A percentile compares a stretch with the other conserved stretches of the same genome.
These are phyloP conservation scores for Seminavis robusta DNA, from an alignment of 108 stramenopile species.

Conservation along the genomic window DNA sequence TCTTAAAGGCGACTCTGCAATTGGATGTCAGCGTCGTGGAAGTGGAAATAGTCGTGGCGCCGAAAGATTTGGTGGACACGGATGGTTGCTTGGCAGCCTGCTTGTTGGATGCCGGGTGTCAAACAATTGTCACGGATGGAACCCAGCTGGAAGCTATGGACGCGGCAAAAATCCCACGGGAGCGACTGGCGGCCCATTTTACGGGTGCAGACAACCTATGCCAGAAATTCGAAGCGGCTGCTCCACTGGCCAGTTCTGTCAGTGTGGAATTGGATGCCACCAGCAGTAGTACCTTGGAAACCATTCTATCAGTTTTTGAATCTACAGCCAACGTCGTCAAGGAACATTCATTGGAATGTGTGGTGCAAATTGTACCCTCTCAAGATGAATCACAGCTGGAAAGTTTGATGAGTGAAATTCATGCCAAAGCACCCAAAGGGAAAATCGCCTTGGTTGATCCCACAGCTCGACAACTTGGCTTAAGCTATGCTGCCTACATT, in stretches of 20 bases:
- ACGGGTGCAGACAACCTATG: background rate
- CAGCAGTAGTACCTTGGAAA: background rate
- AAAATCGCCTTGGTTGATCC: slow-evolving; percentile 69
- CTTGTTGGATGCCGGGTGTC: slow-evolving; percentile 81
- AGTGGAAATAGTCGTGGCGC: slow-evolving; percentile 58
- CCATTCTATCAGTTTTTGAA: slow-evolving; percentile 11
- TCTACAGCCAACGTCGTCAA: slow-evolving; percentile 39
- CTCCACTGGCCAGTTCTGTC: slow-evolving; percentile 18
- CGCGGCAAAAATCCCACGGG: slow-evolving; percentile 57
- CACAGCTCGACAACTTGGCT: slow-evolving; percentile 51
- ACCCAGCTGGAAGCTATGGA: slow-evolving; percentile 54
- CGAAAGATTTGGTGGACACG: slow-evolving; percentile 38
- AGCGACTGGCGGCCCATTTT: slow-evolving; percentile 66
- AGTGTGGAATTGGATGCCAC: too few relatives aligned
- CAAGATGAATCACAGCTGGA: too few relatives aligned
- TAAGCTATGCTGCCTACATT: slow-evolving; percentile 61
- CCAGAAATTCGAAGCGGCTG: slow-evolving; percentile 7
- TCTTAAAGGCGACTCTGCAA: slow-evolving; percentile 42
- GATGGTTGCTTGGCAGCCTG: slow-evolving; percentile 73
- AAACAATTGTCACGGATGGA: slow-evolving; percentile 49
- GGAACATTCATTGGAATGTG: too few relatives aligned
- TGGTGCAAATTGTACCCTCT: too few relatives aligned
- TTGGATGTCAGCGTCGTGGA: slow-evolving; percentile 73
- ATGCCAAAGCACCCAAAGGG: too few relatives aligned
- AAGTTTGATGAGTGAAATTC: too few relatives aligned